phyloP scores from a whole-genome alignment of 768 basidiomycete species.

The Suillus ampliporus region DNA sequence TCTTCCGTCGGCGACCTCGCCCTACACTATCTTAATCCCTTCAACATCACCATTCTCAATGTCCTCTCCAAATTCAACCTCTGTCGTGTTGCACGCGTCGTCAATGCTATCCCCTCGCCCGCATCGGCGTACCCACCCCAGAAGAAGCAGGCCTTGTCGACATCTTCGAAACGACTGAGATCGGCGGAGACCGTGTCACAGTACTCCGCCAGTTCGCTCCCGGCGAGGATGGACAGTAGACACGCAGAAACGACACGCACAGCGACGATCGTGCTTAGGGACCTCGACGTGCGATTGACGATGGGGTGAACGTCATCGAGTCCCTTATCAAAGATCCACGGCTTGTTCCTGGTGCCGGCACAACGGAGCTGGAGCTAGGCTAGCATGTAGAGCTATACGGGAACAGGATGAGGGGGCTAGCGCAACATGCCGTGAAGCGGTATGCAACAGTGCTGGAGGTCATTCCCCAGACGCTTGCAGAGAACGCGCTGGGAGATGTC shows the following conservation, averaged over 20 bases:
- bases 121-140: slow-evolving; percentile 93
- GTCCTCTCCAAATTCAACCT: slow-evolving; percentile 98
- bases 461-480: slow-evolving; percentile 88
- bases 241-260: slow-evolving; percentile 80
- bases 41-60: slow-evolving; percentile 94
- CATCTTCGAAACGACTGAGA: slow-evolving; percentile 93
- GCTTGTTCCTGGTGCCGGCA: slow-evolving; percentile 93
- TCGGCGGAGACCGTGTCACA: slow-evolving; percentile 97
- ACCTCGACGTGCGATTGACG: slow-evolving; percentile 96
- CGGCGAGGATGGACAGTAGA: slow-evolving; percentile 69
- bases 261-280: slow-evolving; percentile 93
- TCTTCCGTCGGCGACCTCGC: slow-evolving; percentile 94
- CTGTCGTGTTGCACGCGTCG: slow-evolving; percentile 91
- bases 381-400: slow-evolving; percentile 86
- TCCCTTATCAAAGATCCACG: slow-evolving; percentile 87
- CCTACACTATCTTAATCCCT: slow-evolving; percentile 93
- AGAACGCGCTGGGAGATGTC: slow-evolving; percentile 93
- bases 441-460: slow-evolving; percentile 92
- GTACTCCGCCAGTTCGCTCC: slow-evolving; percentile 84
- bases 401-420: slow-evolving; percentile 84
- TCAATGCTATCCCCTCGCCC: slow-evolving; percentile 96
- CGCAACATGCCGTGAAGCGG: slow-evolving; percentile 92
- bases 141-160: slow-evolving; percentile 96
- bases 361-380: slow-evolving; percentile 92
- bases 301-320: slow-evolving; percentile 97